Evolutionary conservation across 192 early-diverging fungal species (phyloP), one percentile per base, ranked within the genome.

Genomic region (Backusella circina): DNA sequence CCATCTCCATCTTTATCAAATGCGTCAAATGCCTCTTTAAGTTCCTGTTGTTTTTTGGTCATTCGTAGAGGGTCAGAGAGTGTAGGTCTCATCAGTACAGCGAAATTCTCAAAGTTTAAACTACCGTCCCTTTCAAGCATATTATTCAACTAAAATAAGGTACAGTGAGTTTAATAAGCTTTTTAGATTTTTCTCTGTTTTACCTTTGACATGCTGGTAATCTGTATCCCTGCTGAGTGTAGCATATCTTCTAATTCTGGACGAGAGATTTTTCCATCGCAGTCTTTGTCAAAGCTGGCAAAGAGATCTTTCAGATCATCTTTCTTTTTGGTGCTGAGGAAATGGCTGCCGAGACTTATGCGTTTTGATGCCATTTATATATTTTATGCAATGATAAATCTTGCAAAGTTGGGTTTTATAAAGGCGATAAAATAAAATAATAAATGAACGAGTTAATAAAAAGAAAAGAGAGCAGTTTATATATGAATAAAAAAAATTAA

Each of bases 51-150:
- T 18, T 65, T 69, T 6, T 33, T 70, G 2, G 33, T 74, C 8
- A 47, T 18, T 10, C 51, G 65, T 15, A 32, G 10, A 8, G 69
- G 77, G 1, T 67, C 65, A 10, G 54, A 51, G n/a, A 79, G 69
- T 2, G 82, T 79, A 3, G 82, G 75, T 61, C 65, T 64, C 91
- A 92, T 91, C 35, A 92, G 84, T 21, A 73, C 41, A 50, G 82
- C 81, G 79, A 92, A 93, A 75, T 90, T 86, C 5, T 90, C 84
- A 73, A 86, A 85, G 36, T 80, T 83, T 36, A 93, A 83, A 33
- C 83, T 67, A 35, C 66, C 84, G 16, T 90, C 89, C 67, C 92
- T 88, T 0, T 84, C 86, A 69, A 92, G 87, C 32, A 70, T 10
- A 2, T 70, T 68, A 3, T 26, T 37, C 1, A 61, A n/a, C 74